phyloP scores from a whole-genome alignment of 768 basidiomycete genomes.

The Boletus huronensis region DNA sequence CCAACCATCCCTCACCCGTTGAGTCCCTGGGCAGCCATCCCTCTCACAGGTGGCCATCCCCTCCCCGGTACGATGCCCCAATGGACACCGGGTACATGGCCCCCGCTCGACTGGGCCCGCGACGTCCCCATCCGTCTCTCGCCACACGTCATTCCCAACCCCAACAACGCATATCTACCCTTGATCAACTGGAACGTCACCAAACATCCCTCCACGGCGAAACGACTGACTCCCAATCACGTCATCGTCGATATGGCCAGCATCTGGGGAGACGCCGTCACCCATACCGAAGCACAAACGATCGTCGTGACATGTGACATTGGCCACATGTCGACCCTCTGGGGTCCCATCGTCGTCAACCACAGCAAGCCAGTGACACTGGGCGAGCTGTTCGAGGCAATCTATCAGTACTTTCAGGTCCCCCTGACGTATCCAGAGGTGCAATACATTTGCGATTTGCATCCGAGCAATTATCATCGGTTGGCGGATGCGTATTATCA shows the following conservation, averaged over 20 bases:
- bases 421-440: slow-evolving; percentile 37
- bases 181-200: slow-evolving; percentile 36
- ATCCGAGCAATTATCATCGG: slow-evolving; percentile 17
- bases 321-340: slow-evolving; percentile 27
- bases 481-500: slow-evolving; percentile 28
- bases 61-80: slow-evolving; percentile 24
- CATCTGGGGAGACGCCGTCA: slow-evolving; percentile 19
- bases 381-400: slow-evolving; percentile 44
- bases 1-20: slow-evolving; percentile 4
- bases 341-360: slow-evolving; percentile 51
- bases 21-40: slow-evolving; percentile 15
- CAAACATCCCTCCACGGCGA: slow-evolving; percentile 31
- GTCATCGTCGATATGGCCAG: slow-evolving; percentile 19
- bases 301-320: slow-evolving; percentile 26
- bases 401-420: slow-evolving; percentile 47
- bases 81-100: slow-evolving; percentile 29
- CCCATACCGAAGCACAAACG: slow-evolving; percentile 17
- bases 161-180: slow-evolving; percentile 27
- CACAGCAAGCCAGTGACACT: slow-evolving; percentile 36
- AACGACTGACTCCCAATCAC: slow-evolving; percentile 29
- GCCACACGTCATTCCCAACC: slow-evolving; percentile 32
- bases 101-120: slow-evolving; percentile 23
- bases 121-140: slow-evolving; percentile 25
- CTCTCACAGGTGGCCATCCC: slow-evolving; percentile 21
- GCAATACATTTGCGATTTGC: slow-evolving; percentile 15